Evolutionary conservation across 2,329 filamentous ascomycete species (phyloP).

Genomic region (Pestalotiopsis sp.): DNA sequence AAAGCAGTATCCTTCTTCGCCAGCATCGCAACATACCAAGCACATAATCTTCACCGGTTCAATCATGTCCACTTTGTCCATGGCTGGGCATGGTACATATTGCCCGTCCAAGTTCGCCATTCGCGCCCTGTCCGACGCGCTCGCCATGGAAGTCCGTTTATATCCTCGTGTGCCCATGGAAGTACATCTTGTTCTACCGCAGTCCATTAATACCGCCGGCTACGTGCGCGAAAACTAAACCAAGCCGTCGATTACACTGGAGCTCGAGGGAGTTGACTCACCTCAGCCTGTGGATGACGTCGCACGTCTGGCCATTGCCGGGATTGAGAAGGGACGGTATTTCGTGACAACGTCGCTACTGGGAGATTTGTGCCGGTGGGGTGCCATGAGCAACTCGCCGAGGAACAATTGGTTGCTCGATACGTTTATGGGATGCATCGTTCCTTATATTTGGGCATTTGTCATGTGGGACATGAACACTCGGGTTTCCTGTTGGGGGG

Average conservation of each 20-base stretch:
- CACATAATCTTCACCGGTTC: conserved; percentile 88
- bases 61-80: conserved; percentile 68
- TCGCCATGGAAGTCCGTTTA: conserved; percentile 78
- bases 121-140: conserved; percentile 75
- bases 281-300: conserved; percentile 76
- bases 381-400: conserved; percentile 52
- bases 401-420: conserved; percentile 62
- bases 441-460: conserved; percentile 57
- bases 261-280: conserved; percentile 77
- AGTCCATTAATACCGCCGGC: conserved; percentile 76
- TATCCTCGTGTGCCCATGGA: conserved; percentile 76
- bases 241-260: conserved; percentile 77
- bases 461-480: conserved; percentile 55
- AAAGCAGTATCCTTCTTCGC: conserved; percentile 35
- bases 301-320: conserved; percentile 68
- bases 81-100: conserved; percentile 82
- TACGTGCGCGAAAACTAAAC: conserved; percentile 71
- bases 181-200: conserved; percentile 79
- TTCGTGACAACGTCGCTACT: conserved; percentile 74
- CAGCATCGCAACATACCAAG: conserved; percentile 40
- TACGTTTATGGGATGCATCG: conserved; percentile 53
- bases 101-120: conserved; percentile 82
- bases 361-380: conserved; percentile 70
- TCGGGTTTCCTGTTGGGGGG: conserved; percentile 53
- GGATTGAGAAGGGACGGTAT: conserved; percentile 78